Evolutionary conservation across 73 alveolate species (phyloP), one percentile per base, ranked within the genome.

Genomic region (Paramecium octaurelia): DNA sequence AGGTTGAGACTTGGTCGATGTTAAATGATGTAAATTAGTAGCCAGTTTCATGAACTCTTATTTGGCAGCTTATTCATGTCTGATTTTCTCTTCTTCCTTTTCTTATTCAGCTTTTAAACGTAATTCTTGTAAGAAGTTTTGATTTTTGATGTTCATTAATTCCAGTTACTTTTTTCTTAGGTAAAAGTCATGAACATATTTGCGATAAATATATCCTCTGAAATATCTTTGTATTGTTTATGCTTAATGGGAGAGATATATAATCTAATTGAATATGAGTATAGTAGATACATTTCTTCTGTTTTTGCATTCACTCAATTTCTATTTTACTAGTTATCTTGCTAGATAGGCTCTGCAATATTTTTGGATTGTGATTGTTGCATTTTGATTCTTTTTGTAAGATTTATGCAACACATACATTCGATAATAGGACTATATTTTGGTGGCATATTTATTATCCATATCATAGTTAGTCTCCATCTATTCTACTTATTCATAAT

Each of bases 41-140:
- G 94, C 94, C 48, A 89, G 73, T 89, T 89, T 70, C 35, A 83
- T n/a, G 31, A 89, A 89, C 34, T 89, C 94, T 48, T 89, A 58
- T 73, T 83, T 89, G 6, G 94, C 94, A 12, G 54, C 34, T 40
- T 77, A 58, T 89, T 89, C 94, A 27, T 89, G 38, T 40, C 94
- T 36, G 7, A 44, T 89, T 64, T 70, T 44, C 57, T 89, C 94
- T 50, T 89, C 90, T 71, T 44, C 24, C 48, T 18, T 89, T 14
- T 89, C 94, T 54, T 44, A 58, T 18, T 48, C 92, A 23, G 94
- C 90, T 9, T 70, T 64, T 69, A 48, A 24, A 8, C 58, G 29
- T 64, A 89, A 31, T 89, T 89, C 94, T 11, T 48, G 44, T 43
- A 44, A 44, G 42, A 89, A 89, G 23, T 59, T 58, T 23, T 58